Percentiles rank a stretch among this genome's conserved stretches.
These are phyloP conservation scores for Naganishia liquefaciens DNA, from an alignment of 1,284 basidiomycete species.

Conservation along the genomic window DNA sequence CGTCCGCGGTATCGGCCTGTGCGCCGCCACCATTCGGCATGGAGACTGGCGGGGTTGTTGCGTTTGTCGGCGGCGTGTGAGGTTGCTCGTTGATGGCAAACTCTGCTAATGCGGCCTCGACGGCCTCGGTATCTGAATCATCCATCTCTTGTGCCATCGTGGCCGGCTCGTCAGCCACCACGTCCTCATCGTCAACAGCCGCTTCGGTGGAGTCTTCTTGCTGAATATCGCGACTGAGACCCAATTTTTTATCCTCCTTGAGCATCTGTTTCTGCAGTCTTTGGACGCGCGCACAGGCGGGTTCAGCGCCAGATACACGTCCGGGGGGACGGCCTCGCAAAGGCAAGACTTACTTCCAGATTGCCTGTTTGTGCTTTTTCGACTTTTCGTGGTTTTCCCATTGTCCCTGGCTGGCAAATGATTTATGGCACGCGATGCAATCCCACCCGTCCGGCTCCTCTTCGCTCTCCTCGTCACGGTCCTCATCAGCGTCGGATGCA, in stretches of 20 bases:
- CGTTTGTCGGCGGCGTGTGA: constrained; percentile 31
- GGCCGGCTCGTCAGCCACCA: constrained; percentile 13
- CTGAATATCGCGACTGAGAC: constrained; percentile 41
- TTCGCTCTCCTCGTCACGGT: constrained; percentile 41
- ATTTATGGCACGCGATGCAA: constrained; percentile 93
- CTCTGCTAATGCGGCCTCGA: constrained; percentile 37
- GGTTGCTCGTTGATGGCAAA: constrained; percentile 27
- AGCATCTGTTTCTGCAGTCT: constrained; percentile 71
- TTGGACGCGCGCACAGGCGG: no score
- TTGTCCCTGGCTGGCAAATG: constrained; percentile 86
- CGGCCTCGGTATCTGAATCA: constrained; percentile 38
- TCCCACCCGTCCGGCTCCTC: constrained; percentile 63
- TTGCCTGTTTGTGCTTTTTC: constrained; percentile 88
- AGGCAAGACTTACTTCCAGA: constrained; percentile 65
- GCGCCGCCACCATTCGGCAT: not conserved
- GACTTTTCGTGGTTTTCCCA: constrained; percentile 97
- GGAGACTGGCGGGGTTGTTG: constrained; percentile 11
- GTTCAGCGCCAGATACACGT: no score
- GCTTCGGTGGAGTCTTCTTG: constrained; percentile 35
- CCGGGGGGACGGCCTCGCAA: no score
- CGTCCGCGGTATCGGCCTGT: constrained; percentile 29
- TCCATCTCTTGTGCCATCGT: constrained; percentile 39
- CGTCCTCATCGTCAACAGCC: constrained; percentile 27
- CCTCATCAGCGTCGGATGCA: constrained; percentile 66
- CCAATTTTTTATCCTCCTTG: constrained; percentile 71